Percentiles rank a stretch among this genome's conserved stretches.
Conservation (phyloP, 371 early-diverging fungal species). For the Mortierella sp. region DNA sequence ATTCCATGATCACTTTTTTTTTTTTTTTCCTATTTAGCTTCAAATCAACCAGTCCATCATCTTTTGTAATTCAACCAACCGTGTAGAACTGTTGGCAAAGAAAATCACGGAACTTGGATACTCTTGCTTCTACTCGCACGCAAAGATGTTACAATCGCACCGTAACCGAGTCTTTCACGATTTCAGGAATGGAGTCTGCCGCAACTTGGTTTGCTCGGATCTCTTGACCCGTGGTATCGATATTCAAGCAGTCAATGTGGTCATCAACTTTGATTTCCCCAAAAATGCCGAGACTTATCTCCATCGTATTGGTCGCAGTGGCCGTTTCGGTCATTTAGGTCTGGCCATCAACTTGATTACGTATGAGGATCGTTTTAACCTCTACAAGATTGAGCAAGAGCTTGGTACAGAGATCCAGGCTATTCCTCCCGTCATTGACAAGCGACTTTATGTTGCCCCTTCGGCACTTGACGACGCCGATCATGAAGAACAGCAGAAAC, state of each 20-base stretch:
- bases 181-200: conserved; percentile 96
- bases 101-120: conserved; percentile 99
- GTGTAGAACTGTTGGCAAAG: conserved; percentile 97
- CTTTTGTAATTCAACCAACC: conserved; percentile 98
- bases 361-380: conserved; percentile 94
- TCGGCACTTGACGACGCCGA: conserved; percentile 68
- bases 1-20: neutral
- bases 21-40: conserved; percentile 64
- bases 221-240: conserved; percentile 99
- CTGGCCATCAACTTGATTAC: conserved; percentile 98
- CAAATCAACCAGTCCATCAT: conserved; percentile 99
- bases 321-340: conserved; percentile 98
- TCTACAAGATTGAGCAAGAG: conserved; percentile 97
- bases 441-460: conserved; percentile 88
- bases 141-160: conserved; percentile 97
- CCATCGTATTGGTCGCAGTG: conserved; percentile 98
- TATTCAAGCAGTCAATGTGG: conserved; percentile 99
- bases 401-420: conserved; percentile 97
- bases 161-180: conserved; percentile 99
- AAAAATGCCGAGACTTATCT: conserved; percentile 99
- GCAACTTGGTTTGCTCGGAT: conserved; percentile 98
- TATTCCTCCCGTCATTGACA: conserved; percentile 96
- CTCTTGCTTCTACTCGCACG: conserved; percentile 98
- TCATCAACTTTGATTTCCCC: conserved; percentile 99
- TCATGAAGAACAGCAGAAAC: conserved; percentile 63